phyloP scores from a whole-genome alignment of 1,284 basidiomycete species.

The Ganoderma resinaceum region DNA sequence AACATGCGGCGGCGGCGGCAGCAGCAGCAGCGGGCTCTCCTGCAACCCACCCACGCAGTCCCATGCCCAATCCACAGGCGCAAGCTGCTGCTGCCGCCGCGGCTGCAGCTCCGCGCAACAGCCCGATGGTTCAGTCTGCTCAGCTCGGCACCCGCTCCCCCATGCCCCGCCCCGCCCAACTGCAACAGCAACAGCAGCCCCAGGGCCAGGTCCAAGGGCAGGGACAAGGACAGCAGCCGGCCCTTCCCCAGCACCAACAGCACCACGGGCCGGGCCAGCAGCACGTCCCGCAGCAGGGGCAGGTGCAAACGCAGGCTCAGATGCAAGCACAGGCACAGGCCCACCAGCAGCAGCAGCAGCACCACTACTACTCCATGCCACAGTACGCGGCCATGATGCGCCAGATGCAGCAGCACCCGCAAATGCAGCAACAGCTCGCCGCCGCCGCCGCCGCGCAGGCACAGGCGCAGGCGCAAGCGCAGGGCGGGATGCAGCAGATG shows the following conservation, averaged over 20 bases:
- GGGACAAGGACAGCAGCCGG: constrained; percentile 14
- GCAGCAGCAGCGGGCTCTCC: constrained; percentile 13
- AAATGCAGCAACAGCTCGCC: constrained; percentile 32
- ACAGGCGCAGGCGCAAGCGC: constrained; percentile 13
- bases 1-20: constrained; percentile 18
- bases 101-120: constrained; percentile 32
- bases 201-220: constrained; percentile 21
- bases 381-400: constrained; percentile 17
- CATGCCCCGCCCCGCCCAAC: constrained; percentile 30
- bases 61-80: constrained; percentile 21
- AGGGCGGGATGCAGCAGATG: constrained; percentile 18
- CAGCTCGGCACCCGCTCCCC: constrained; percentile 34
- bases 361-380: constrained; percentile 27
- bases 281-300: constrained; percentile 9
- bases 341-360: constrained; percentile 36
- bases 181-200: constrained; percentile 27
- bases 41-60: constrained; percentile 10
- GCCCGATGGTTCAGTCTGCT: constrained; percentile 36
- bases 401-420: constrained; percentile 23
- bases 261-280: constrained; percentile 5
- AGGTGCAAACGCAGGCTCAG: constrained; percentile 1
- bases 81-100: constrained; percentile 21
- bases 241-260: not conserved
- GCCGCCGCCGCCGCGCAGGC: constrained; percentile 18
- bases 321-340: constrained; percentile 19